Base-by-base conservation (phyloP, 768 basidiomycete species). In the Fomitopsis serialis region DNA sequence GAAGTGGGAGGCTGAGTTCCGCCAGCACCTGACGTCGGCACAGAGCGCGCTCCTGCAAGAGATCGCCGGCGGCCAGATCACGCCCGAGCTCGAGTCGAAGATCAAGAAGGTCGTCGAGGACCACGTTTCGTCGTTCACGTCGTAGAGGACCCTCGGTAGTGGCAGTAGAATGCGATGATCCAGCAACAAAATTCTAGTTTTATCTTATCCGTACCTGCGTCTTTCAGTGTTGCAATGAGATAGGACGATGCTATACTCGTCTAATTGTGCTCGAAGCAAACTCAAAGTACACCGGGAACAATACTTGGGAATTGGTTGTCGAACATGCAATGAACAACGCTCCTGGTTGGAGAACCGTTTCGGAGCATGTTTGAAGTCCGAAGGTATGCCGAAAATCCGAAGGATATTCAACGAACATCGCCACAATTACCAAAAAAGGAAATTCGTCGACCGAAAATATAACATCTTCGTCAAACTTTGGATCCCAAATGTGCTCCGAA, bases 51-150 rank as follows among this genome's bases (percentile, higher is more conserved):
- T 99, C 63, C 85, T 99, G 43, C 76, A 81, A 66, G 90, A 95
- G 74, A 96, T 98, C 61, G 72, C 85, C 48, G 76, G 78, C 57
- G 97, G 95, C 54, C 79, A 74, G 56, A 87, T 98, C 65, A 92
- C 91, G 53, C 83, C 87, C 56, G 92, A 94, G 66, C 80, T 97
- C 57, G 96, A 98, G 78, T 81, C 76, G 43, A 83, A 92, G 81
- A 96, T 95, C 72, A 96, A 94, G 89, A 90, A 87, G 79, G 87
- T 85, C 62, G 90, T 93, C 22, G 89, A 92, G 74, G 88, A 91
- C 63, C 90, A 92, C 61, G 91, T 92, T 59, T 73, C 87, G 55
- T 80, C 87, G 45, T 92, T 92, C 77, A 79, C 82, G 56, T 82
- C 63, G 48, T 57, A 54, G 55, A 54, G 48, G 55, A 53, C 53